Evolutionary conservation across 116 monocot genomes (phyloP).

Genomic region (Thalassia testudinum): DNA sequence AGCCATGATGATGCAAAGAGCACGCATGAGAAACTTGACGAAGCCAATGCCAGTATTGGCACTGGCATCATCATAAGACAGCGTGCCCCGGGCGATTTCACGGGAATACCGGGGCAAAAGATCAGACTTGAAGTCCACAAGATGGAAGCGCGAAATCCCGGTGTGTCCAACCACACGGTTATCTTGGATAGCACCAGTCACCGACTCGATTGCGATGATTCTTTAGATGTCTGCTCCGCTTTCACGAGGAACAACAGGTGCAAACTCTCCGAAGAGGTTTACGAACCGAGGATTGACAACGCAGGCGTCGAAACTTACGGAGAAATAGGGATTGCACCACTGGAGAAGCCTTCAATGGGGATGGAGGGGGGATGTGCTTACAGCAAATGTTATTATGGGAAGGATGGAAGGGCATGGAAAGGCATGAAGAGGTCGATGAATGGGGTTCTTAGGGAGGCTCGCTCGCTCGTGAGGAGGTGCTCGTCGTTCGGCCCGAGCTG

Average conservation of each 20-base stretch:
- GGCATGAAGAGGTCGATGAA: not conserved
- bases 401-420: not conserved
- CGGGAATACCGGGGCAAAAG: not conserved
- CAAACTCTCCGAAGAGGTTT: no score
- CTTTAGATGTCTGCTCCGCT: no score
- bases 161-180: constrained; percentile 21
- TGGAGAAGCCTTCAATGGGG: no score
- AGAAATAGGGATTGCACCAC: no score
- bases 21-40: no score
- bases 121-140: constrained; percentile 42
- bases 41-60: not conserved
- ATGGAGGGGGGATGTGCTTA: no score
- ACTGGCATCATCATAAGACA: constrained; percentile 33
- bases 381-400: not conserved
- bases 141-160: constrained; percentile 30
- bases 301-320: no score
- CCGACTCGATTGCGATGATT: constrained; percentile 1
- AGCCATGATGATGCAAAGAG: no score
- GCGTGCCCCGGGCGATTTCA: not conserved
- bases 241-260: no score
- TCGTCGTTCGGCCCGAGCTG: constrained; percentile 1
- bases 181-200: constrained; percentile 14
- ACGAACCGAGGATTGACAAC: no score
- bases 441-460: constrained; percentile 2
- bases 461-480: not conserved